phyloP scores from a whole-genome alignment of 2,329 filamentous ascomycete genomes.

The Trichoderma sp. region DNA sequence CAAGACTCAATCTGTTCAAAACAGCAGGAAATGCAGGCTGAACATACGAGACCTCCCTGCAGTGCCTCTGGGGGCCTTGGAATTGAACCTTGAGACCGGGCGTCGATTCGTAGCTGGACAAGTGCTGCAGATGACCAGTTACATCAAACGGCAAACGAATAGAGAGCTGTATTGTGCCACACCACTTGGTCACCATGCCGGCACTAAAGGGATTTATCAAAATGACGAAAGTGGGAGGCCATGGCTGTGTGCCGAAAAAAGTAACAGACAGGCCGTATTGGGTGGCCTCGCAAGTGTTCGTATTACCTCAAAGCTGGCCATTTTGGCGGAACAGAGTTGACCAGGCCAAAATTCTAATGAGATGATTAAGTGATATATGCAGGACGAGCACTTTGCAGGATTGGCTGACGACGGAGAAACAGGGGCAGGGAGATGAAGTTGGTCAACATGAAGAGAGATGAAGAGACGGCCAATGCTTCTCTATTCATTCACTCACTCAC shows the following conservation, averaged over 20 bases:
- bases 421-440: background rate
- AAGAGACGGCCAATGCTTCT: background rate
- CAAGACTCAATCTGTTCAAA: background rate
- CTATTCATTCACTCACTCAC: background rate
- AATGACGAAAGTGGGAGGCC: background rate
- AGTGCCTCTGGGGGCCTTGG: background rate
- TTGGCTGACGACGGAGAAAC: background rate
- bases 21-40: background rate
- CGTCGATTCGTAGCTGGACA: background rate
- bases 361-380: background rate
- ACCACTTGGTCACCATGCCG: conserved; percentile 3
- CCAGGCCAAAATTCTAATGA: background rate
- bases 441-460: background rate
- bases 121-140: conserved; percentile 13
- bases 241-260: background rate
- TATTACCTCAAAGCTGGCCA: background rate
- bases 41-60: background rate
- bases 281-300: background rate
- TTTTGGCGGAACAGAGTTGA: background rate
- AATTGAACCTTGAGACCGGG: background rate
- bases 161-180: background rate
- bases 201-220: conserved; percentile 8
- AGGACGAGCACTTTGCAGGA: background rate
- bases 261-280: background rate
- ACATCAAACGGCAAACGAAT: background rate